Base-by-base conservation (phyloP, 805 yeast species). In the Candida multigemmis region DNA sequence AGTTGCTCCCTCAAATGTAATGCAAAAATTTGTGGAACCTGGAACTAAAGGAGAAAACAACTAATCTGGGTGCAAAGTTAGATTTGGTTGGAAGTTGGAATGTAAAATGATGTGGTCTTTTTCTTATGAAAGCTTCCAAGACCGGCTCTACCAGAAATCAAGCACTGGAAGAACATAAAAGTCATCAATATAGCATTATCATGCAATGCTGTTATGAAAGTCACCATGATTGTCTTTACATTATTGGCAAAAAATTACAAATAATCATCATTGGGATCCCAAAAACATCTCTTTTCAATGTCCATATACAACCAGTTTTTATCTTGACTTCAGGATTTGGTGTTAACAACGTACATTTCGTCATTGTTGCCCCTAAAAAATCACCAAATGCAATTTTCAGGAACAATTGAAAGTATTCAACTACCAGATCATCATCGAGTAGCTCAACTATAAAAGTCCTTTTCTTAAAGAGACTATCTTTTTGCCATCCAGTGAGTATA, bases 211-310 rank as follows among this genome's bases (percentile, higher is more conserved):
- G n/a, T n/a, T n/a, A n/a, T n/a, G n/a, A n/a, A n/a, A n/a, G n/a
- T n/a, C n/a, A n/a, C n/a, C n/a, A n/a, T n/a, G n/a, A n/a, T n/a
- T n/a, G n/a, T n/a, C n/a, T n/a, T 33, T 58, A 63, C 25, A 74
- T 35, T 15, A 84, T 77, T 0, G 96, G 97, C 41, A 89, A 60
- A 48, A 89, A 89, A 47, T 85, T 91, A 11, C 96, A 97, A 18
- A 89, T 71, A 13, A 91, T 79, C 94, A 89, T 87, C 85, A 91
- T 79, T 10, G 98, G 98, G 28, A 89, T 78, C 6, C 96, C 96
- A 56, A 91, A 89, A 11, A 89, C 93, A 48, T 89, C 97, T 48
- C 96, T 65, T 46, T 87, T 86, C 37, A 91, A 59, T 1, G 97
- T 91, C 94, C 96, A 84, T 42, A 82, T 77, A 42, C 94, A 78